phyloP scores from a whole-genome alignment of 176 grass and related monocot genomes.

The Zoysia japonica region DNA sequence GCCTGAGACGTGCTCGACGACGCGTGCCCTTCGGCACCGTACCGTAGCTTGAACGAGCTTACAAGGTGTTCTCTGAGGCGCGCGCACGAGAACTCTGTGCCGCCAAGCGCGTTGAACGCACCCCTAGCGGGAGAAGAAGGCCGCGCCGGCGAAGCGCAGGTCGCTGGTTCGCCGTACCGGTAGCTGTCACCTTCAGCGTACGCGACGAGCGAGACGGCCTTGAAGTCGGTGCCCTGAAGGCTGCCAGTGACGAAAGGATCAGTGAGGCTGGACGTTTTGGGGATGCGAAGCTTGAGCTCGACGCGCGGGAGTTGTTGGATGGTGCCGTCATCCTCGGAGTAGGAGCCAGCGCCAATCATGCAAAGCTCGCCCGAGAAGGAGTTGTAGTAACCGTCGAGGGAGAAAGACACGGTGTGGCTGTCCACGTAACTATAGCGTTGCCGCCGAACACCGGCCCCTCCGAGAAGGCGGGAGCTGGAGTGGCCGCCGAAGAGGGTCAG shows the following conservation, averaged over 20 bases:
- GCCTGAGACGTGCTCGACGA: not conserved
- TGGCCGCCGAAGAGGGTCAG: constrained; percentile 40
- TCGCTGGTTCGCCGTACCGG: constrained; percentile 27
- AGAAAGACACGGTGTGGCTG: not conserved
- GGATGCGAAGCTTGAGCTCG: constrained; percentile 43
- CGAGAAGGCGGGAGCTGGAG: not conserved
- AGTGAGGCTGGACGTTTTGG: constrained; percentile 22
- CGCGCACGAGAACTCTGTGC: not conserved
- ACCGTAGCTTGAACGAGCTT: constrained; percentile 30
- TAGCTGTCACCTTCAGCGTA: constrained; percentile 47
- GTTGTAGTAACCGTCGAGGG: constrained; percentile 29
- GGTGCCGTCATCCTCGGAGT: not conserved
- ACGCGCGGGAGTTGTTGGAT: constrained; percentile 10
- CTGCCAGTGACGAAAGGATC: constrained; percentile 43
- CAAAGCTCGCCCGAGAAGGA: constrained; percentile 33
- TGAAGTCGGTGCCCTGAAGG: constrained; percentile 37
- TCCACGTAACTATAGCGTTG: not conserved
- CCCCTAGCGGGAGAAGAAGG: not conserved
- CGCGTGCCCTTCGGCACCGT: not conserved
- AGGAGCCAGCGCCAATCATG: constrained; percentile 45
- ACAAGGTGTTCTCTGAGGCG: not conserved
- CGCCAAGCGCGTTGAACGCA: not conserved
- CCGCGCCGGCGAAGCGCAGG: not conserved
- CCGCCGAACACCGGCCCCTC: not conserved
- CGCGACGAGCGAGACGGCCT: constrained; percentile 42